A percentile compares a stretch with the other conserved stretches of the same genome.
These are phyloP conservation scores for Ampelocalamus luodianensis DNA, from an alignment of 176 grass and related monocot genomes.

Conservation along the genomic window DNA sequence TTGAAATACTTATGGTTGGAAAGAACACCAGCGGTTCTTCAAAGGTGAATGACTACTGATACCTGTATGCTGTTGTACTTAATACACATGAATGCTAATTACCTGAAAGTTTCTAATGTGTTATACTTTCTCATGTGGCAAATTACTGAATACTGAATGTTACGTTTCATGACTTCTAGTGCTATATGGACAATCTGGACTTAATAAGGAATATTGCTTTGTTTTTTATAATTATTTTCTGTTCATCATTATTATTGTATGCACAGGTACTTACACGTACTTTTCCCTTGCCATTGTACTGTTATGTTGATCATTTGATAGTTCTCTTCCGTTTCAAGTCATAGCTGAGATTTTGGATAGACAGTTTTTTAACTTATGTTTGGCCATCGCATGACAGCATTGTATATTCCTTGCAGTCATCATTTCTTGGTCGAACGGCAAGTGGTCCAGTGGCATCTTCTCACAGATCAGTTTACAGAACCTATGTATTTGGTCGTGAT, in stretches of 20 bases:
- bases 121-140: conserved; percentile 5
- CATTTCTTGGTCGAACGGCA: conserved; percentile 80
- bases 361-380: not conserved
- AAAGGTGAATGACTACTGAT: conserved; percentile 63
- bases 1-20: conserved; percentile 64
- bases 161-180: not conserved
- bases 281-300: conserved; percentile 5
- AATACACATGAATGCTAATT: not conserved
- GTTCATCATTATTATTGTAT: conserved; percentile 1
- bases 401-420: conserved; percentile 58
- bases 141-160: conserved; percentile 12
- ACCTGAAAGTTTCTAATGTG: not conserved
- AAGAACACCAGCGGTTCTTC: conserved; percentile 62
- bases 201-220: not conserved
- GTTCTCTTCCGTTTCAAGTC: not conserved
- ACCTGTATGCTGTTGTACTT: not conserved
- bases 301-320: not conserved
- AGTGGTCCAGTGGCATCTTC: conserved; percentile 61
- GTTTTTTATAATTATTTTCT: not conserved
- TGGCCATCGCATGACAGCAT: conserved; percentile 11
- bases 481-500: conserved; percentile 85
- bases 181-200: not conserved
- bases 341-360: too few relatives aligned
- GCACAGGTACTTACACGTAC: not conserved
- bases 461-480: conserved; percentile 60